These are phyloP conservation scores for bread wheat (Triticum aestivum) DNA, from an alignment of 176 grass and related monocot genomes.

Conservation along the genomic window IWGSC_CS_RefSeq_v2.1 NC_057805.1:301572409-301572908, in stretches of 20 bases:
- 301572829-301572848: conserved; percentile 37
- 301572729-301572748: conserved; percentile 21
- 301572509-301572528: background rate
- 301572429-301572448: background rate
- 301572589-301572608: conserved; percentile 12
- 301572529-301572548: background rate
- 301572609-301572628: conserved; percentile 41
- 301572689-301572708: conserved; percentile 39
- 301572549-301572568: conserved; percentile 9
- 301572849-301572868: conserved; percentile 58
- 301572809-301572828: conserved; percentile 14
- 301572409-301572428: background rate
- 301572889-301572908: conserved; percentile 74
- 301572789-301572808: background rate
- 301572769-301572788: conserved; percentile 10
- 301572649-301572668: conserved; percentile 60
- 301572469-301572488: background rate
- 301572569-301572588: conserved; percentile 19
- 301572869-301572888: conserved; percentile 59
- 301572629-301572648: conserved; percentile 50
- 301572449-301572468: background rate
- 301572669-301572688: conserved; percentile 46
- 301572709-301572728: conserved; percentile 12
- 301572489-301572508: conserved; percentile 16
- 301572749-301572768: conserved; percentile 10